Percentiles rank a stretch among this genome's conserved stretches.
These are phyloP conservation scores for Chalciporus chontae DNA, from an alignment of 768 basidiomycete genomes.

Conservation along the genomic window DNA sequence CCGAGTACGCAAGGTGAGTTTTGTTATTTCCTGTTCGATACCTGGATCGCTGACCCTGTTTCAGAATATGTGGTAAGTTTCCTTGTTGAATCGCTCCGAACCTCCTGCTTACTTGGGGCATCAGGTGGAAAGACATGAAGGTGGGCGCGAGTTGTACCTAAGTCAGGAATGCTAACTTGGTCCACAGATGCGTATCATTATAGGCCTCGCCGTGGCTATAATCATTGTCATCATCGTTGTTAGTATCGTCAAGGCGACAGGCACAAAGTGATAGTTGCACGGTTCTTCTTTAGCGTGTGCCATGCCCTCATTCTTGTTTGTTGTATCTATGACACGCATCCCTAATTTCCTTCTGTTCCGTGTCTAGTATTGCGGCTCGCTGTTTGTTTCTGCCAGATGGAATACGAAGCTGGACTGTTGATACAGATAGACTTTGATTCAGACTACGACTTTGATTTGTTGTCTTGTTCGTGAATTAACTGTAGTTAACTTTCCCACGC, in stretches of 20 bases:
- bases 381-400: slow-evolving; percentile 7
- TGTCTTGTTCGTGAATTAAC: slow-evolving; percentile 19
- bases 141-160: slow-evolving; percentile 35
- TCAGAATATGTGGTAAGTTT: slow-evolving; percentile 87
- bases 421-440: slow-evolving; percentile 4
- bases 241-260: slow-evolving; percentile 84
- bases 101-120: slow-evolving; percentile 8
- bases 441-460: slow-evolving; percentile 13
- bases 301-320: slow-evolving; percentile 25
- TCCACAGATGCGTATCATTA: slow-evolving; percentile 91
- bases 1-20: slow-evolving; percentile 85
- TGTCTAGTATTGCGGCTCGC: slow-evolving; percentile 17
- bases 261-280: slow-evolving; percentile 35
- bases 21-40: not conserved
- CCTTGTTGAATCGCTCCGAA: not conserved
- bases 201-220: slow-evolving; percentile 83
- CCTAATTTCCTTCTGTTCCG: slow-evolving; percentile 27
- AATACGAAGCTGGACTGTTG: slow-evolving; percentile 21
- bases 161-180: slow-evolving; percentile 8
- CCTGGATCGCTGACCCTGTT: slow-evolving; percentile 7
- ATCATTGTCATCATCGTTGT: slow-evolving; percentile 96
- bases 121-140: slow-evolving; percentile 98
- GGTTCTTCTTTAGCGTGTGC: not conserved
- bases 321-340: slow-evolving; percentile 44
- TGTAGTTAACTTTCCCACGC: slow-evolving; percentile 19